Evolutionary conservation across 305 asterid species (phyloP).

Genomic region (Fraxinus paxiana): DNA sequence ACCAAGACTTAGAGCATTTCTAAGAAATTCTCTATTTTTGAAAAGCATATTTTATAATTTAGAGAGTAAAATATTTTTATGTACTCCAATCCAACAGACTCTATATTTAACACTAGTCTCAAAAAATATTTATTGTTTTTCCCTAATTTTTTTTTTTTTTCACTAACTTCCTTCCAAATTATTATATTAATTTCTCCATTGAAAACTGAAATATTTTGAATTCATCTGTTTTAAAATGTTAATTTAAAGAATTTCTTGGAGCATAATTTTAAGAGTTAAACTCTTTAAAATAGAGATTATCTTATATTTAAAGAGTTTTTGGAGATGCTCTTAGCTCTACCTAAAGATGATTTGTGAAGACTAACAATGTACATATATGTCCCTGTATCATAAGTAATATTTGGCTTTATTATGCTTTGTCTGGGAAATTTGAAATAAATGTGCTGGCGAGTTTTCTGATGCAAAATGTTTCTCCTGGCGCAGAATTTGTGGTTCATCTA

Average conservation of each 20-base stretch:
- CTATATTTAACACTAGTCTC: neutral
- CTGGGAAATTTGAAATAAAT: neutral
- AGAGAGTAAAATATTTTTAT: neutral
- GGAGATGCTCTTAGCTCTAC: neutral
- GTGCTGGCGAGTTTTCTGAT: constrained; percentile 16
- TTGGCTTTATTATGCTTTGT: neutral
- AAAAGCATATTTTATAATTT: too few species aligned
- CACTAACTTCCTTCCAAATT: neutral
- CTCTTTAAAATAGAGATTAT: too few species aligned
- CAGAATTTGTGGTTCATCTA: constrained; percentile 71
- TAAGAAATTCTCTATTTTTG: too few species aligned
- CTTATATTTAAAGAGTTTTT: neutral
- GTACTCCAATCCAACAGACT: neutral
- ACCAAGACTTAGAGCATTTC: neutral
- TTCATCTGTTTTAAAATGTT: neutral
- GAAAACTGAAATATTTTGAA: too few species aligned
- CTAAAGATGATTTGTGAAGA: neutral
- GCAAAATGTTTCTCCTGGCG: constrained; percentile 20
- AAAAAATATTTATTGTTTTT: too few species aligned
- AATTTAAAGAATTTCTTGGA: neutral
- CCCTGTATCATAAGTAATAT: neutral
- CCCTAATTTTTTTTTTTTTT: neutral
- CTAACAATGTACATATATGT: neutral
- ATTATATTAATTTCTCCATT: too few species aligned
- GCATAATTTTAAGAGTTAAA: neutral